Evolutionary conservation across 805 yeast genomes (phyloP), one percentile per base, ranked within the genome.

Genomic region (Phaffomyces antillensis): DNA sequence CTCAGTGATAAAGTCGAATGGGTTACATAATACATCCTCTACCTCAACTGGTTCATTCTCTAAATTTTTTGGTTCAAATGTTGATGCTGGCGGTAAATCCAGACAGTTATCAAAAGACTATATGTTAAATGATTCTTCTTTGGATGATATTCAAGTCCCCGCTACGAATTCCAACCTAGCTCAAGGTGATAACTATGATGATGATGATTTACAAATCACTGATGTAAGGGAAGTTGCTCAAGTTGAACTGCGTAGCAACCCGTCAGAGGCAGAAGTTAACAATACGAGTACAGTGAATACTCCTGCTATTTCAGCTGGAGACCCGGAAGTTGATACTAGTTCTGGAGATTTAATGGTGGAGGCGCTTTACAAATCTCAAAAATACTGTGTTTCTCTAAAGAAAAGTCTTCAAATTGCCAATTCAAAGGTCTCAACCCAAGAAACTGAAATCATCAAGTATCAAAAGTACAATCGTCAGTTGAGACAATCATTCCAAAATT

Each of bases 181-280:
- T 20, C 23, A 12, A 20, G 39, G 43, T n/a, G 31, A 11, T n/a
- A 41, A 35, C 9, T 49, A 40, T n/a, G 51, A 49, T 7, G 53
- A 47, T 35, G 69, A 65, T 46, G 71, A 65, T 34, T 41, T 66
- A n/a, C 66, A 66, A 33, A 64, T 76, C 59, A 62, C 75, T 7
- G 62, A 73, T 61, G 55, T 70, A 38, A 52, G 70, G 44, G 61
- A 58, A 18, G 52, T 65, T 18, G 30, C 15, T 16, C 23, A 18
- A 28, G 10, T 10, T 16, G 25, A 18, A 4, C 23, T 20, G 23
- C 31, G 17, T 11, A 15, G n/a, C 13, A 12, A 16, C 20, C 16
- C 34, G 9, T 13, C n/a, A 25, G 16, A 23, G 18, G 35, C 8
- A 32, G 20, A 32, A 32, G 12, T 13, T 10, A 12, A 28, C 5